Percentiles rank a stretch among this genome's conserved stretches.
Conservation (phyloP, 2,329 filamentous ascomycete genomes). For the Mycosphaerelloides madeirae region DNA sequence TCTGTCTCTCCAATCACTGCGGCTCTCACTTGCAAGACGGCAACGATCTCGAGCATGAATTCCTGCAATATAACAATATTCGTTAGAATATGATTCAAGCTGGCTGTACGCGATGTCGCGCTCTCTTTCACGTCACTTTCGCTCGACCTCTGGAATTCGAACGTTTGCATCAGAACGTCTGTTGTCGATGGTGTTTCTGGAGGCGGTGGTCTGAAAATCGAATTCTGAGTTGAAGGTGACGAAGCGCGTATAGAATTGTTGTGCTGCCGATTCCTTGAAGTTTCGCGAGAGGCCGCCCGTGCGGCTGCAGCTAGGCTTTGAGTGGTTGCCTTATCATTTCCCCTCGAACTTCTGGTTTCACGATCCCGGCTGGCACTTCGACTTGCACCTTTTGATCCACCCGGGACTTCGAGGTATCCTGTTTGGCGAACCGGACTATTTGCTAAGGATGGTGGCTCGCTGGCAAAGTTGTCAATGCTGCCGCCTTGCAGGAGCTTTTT, state of each 20-base stretch:
- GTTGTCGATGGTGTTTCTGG: slow-evolving; percentile 33
- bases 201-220: slow-evolving; percentile 32
- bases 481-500: slow-evolving; percentile 48
- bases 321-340: slow-evolving; percentile 14
- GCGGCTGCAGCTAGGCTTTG: slow-evolving; percentile 8
- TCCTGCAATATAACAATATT: slow-evolving; percentile 49
- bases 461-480: slow-evolving; percentile 35
- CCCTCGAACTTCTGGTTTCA: neutral
- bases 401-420: slow-evolving; percentile 12
- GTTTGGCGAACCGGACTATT: slow-evolving; percentile 14
- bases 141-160: slow-evolving; percentile 18
- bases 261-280: slow-evolving; percentile 26
- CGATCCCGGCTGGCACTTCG: slow-evolving; percentile 22
- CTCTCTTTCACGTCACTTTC: too few relatives aligned
- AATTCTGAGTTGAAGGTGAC: slow-evolving; percentile 6
- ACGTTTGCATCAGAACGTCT: slow-evolving; percentile 31
- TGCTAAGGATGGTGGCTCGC: slow-evolving; percentile 20
- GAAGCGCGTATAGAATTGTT: neutral
- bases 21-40: slow-evolving; percentile 45
- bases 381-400: slow-evolving; percentile 12
- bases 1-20: slow-evolving; percentile 43
- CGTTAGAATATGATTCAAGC: slow-evolving; percentile 46
- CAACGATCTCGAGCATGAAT: slow-evolving; percentile 47
- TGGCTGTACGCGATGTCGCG: slow-evolving; percentile 32
- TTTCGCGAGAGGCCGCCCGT: slow-evolving; percentile 6